A percentile compares a stretch with the other conserved stretches of the same genome.
These are phyloP conservation scores for Myriosclerotinia curreyana DNA, from an alignment of 2,329 filamentous ascomycete species.

Conservation along the genomic window DNA sequence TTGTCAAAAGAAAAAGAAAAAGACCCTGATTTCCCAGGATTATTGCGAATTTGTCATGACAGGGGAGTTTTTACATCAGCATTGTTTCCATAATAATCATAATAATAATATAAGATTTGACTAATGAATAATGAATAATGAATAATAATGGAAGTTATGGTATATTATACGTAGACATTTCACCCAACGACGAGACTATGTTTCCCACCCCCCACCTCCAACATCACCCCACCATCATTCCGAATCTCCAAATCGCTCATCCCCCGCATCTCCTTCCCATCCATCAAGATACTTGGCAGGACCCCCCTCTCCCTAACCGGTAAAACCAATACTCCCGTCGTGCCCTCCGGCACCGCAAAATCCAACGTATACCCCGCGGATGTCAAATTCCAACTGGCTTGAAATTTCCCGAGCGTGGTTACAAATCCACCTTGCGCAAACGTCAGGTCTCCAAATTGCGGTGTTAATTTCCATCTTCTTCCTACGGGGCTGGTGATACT, in stretches of 20 bases:
- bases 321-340: slow-evolving; percentile 24
- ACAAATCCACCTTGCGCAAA: slow-evolving; percentile 43
- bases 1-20: neutral
- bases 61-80: too few species aligned
- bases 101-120: too few species aligned
- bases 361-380: slow-evolving; percentile 22
- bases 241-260: slow-evolving; percentile 5
- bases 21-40: too few species aligned
- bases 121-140: too few species aligned
- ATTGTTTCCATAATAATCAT: too few species aligned
- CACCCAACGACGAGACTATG: slow-evolving; percentile 15
- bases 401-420: slow-evolving; percentile 42
- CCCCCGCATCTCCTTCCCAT: slow-evolving; percentile 18
- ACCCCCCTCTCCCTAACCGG: slow-evolving; percentile 16
- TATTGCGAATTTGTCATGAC: too few species aligned
- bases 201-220: slow-evolving; percentile 15
- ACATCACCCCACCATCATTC: slow-evolving; percentile 2
- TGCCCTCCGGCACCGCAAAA: slow-evolving; percentile 25
- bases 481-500: slow-evolving; percentile 40
- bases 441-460: slow-evolving; percentile 43
- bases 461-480: slow-evolving; percentile 41
- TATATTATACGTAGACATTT: neutral
- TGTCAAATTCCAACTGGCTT: slow-evolving; percentile 36
- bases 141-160: neutral
- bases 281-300: slow-evolving; percentile 23